These are phyloP conservation scores for Beauveria australis DNA, from an alignment of 2,329 filamentous ascomycete species.

Conservation along the genomic window DNA sequence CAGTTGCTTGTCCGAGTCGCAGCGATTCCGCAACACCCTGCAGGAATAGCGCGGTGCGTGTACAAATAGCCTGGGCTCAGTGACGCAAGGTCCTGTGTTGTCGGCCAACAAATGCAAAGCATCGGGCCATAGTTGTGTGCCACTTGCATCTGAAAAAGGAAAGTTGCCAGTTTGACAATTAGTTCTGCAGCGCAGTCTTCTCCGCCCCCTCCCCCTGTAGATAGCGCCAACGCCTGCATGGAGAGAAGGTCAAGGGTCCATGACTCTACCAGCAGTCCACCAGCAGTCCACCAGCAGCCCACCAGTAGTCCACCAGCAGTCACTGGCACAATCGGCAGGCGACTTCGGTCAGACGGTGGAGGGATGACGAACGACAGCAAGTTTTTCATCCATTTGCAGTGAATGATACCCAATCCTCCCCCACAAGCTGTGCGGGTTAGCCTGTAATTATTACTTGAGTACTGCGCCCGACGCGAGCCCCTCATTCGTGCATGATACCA, in stretches of 20 bases:
- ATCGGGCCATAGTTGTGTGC: neutral
- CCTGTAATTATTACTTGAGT: neutral
- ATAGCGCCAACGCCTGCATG: neutral
- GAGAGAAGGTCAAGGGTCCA: neutral
- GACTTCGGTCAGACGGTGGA: conserved; percentile 9
- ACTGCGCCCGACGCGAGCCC: neutral
- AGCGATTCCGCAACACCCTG: neutral
- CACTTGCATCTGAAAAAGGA: neutral
- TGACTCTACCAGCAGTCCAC: neutral
- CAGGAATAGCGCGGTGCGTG: neutral
- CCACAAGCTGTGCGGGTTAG: conserved; percentile 11
- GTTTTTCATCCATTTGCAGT: neutral
- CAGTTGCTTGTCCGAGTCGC: neutral
- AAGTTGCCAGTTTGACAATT: neutral
- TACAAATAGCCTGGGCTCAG: neutral
- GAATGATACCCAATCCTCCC: neutral
- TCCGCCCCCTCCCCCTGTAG: neutral
- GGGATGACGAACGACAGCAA: conserved; percentile 4
- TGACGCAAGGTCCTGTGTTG: neutral
- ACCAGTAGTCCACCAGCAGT: neutral
- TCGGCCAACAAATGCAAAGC: neutral
- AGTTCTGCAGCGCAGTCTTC: neutral
- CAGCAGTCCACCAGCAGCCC: too few relatives aligned
- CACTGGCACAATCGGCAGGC: neutral
- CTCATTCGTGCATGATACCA: neutral